These are phyloP conservation scores for Babesia caballi DNA, from an alignment of 169 alveolate species.

Conservation along the genomic window DNA sequence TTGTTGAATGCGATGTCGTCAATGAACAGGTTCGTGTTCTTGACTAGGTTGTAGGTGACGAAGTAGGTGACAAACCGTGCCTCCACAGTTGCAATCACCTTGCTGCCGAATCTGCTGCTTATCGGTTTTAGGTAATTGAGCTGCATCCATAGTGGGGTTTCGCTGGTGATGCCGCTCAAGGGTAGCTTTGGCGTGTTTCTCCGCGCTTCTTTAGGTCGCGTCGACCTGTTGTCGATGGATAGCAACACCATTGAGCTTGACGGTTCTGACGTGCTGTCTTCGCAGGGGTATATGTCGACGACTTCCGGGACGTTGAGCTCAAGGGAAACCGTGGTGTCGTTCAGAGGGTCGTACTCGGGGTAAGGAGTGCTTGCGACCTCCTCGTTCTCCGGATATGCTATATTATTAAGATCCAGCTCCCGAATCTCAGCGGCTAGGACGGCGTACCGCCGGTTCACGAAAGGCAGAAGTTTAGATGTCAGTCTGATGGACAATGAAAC, in stretches of 20 bases:
- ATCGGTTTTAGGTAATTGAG: background rate
- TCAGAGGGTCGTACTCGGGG: background rate
- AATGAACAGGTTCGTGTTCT: background rate
- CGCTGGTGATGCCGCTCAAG: background rate
- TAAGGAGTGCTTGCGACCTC: background rate
- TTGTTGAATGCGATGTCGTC: background rate
- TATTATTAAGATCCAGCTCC: constrained; percentile 1
- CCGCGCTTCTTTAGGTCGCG: background rate
- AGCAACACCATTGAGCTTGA: background rate
- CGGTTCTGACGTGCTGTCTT: background rate
- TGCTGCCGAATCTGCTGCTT: background rate
- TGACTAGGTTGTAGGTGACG: background rate
- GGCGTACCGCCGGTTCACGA: background rate
- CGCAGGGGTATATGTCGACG: background rate
- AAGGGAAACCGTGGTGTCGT: background rate
- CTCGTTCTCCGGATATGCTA: background rate
- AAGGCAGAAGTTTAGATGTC: background rate
- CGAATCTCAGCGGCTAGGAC: constrained; percentile 15
- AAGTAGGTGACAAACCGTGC: constrained; percentile 4
- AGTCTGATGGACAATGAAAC: background rate
- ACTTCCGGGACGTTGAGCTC: constrained; percentile 15
- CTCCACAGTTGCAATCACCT: constrained; percentile 3
- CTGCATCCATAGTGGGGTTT: background rate
- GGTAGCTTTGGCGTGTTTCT: background rate
- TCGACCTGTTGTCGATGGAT: too few relatives aligned